These are phyloP conservation scores for Paramecium tetraurelia DNA, from an alignment of 73 alveolate species.

Conservation along the genomic window DNA sequence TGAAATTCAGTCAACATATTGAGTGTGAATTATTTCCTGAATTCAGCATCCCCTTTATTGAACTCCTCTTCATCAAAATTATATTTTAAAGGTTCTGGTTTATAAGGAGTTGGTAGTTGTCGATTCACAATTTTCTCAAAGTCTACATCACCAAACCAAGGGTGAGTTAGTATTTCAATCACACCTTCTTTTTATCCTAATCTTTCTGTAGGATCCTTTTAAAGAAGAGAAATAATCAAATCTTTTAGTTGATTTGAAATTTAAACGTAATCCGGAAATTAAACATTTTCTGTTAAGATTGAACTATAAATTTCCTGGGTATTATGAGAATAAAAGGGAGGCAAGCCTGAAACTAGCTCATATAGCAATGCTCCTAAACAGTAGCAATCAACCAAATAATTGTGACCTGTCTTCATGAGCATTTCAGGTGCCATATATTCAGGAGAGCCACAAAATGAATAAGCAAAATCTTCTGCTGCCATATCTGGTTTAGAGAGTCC, in stretches of 20 bases:
- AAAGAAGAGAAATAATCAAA: conserved; percentile 73
- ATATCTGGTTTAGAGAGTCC: conserved; percentile 70
- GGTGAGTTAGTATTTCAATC: conserved; percentile 57
- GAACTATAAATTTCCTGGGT: conserved; percentile 55
- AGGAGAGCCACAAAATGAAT: conserved; percentile 77
- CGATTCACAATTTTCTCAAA: conserved; percentile 41
- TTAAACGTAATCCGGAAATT: conserved; percentile 54
- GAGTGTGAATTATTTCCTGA: conserved; percentile 15
- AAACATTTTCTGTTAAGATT: conserved; percentile 55
- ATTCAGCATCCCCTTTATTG: conserved; percentile 56
- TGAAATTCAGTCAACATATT: not conserved
- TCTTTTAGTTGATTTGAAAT: conserved; percentile 64
- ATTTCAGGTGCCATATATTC: conserved; percentile 77
- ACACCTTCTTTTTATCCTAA: conserved; percentile 73
- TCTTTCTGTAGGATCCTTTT: conserved; percentile 85
- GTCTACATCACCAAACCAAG: conserved; percentile 59
- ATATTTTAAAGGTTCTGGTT: conserved; percentile 54
- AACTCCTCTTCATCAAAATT: conserved; percentile 63
- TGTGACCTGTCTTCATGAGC: conserved; percentile 68
- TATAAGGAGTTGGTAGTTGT: conserved; percentile 44
- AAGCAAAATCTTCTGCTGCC: conserved; percentile 58
- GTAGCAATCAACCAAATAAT: conserved; percentile 68
- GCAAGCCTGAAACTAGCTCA: conserved; percentile 69
- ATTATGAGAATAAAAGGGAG: conserved; percentile 67
- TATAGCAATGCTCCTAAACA: conserved; percentile 72